phyloP scores from a whole-genome alignment of 2,329 filamentous ascomycete species.

The Hypoxylon sp. region DNA sequence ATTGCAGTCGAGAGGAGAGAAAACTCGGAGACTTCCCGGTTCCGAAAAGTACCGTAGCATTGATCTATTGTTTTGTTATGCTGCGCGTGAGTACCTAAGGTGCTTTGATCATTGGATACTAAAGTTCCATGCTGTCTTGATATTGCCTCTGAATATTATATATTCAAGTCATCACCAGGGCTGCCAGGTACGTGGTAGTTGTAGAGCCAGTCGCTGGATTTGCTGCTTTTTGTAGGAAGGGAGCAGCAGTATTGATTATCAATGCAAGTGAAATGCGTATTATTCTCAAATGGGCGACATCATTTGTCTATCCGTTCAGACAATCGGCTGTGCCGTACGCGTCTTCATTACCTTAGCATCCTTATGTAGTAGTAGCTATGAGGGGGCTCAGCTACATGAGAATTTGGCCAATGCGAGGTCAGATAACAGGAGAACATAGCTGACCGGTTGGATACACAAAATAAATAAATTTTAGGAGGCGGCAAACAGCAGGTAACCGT shows the following conservation, averaged over 20 bases:
- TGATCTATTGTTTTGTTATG: constrained; percentile 15
- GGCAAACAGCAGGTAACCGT: background rate
- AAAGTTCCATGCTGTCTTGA: too few relatives aligned
- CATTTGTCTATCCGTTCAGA: constrained; percentile 10
- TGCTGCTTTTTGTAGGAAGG: too few relatives aligned
- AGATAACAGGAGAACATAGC: constrained; percentile 34
- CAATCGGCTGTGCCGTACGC: constrained; percentile 25
- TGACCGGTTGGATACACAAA: constrained; percentile 37
- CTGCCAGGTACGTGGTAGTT: too few relatives aligned
- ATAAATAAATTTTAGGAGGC: constrained; percentile 12
- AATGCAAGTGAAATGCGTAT: constrained; percentile 24
- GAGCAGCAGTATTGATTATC: too few relatives aligned
- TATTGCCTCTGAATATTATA: constrained; percentile 14
- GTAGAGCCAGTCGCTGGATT: too few relatives aligned
- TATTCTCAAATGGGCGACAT: constrained; percentile 16
- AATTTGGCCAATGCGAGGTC: constrained; percentile 26
- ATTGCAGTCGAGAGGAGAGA: constrained; percentile 22
- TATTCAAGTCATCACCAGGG: too few relatives aligned
- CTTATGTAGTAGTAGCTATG: too few relatives aligned
- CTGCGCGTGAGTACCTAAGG: constrained; percentile 28
- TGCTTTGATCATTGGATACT: constrained; percentile 30
- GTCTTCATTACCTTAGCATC: too few relatives aligned
- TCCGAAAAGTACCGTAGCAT: constrained; percentile 9
- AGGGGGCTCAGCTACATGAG: constrained; percentile 27
- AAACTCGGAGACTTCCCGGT: constrained; percentile 4